Evolutionary conservation across 495 filamentous ascomycete genomes (phyloP).

Genomic region (Talaromyces wortmannii): DNA sequence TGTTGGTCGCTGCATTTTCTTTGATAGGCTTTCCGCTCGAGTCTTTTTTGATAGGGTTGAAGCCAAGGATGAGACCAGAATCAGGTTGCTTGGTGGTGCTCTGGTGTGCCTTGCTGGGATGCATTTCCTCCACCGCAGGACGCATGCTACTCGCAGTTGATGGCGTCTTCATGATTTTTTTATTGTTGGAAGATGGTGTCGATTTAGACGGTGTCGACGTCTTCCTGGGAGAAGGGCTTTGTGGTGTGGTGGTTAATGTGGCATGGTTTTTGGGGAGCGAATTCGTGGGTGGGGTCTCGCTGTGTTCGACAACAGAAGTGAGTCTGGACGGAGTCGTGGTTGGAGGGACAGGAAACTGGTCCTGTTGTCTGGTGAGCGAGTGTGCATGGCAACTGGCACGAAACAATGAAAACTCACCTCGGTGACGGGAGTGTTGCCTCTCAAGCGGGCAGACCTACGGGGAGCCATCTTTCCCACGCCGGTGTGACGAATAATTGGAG

Average conservation of each 20-base stretch:
- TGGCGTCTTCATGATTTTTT: slow-evolving; percentile 40
- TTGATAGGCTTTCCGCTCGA: slow-evolving; percentile 31
- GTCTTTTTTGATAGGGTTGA: slow-evolving; percentile 52
- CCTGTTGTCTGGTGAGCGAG: background rate
- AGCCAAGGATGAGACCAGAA: slow-evolving; percentile 59
- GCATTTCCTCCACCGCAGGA: slow-evolving; percentile 64
- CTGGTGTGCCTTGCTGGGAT: slow-evolving; percentile 65
- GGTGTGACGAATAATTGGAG: background rate
- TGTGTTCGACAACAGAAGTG: slow-evolving; percentile 30
- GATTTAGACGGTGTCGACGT: slow-evolving; percentile 10
- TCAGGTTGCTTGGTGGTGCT: slow-evolving; percentile 65
- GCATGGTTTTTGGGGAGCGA: slow-evolving; percentile 3
- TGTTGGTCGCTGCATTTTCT: slow-evolving; percentile 20
- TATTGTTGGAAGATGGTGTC: slow-evolving; percentile 7
- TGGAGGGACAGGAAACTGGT: slow-evolving; percentile 1
- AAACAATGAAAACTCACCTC: slow-evolving; percentile 10
- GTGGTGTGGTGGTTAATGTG: slow-evolving; percentile 4
- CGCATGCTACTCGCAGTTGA: slow-evolving; percentile 25
- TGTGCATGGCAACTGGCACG: background rate
- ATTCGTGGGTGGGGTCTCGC: slow-evolving; percentile 15
- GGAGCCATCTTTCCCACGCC: slow-evolving; percentile 7
- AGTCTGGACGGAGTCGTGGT: slow-evolving; percentile 12
- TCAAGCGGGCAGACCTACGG: slow-evolving; percentile 14
- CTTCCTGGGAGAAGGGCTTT: slow-evolving; percentile 12
- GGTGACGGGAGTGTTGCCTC: slow-evolving; percentile 6